Percentiles rank a stretch among this genome's conserved stretches.
Evolutionary conservation across 345 rosid genomes (phyloP).

Genomic region (Geranium rotundifolium): DNA sequence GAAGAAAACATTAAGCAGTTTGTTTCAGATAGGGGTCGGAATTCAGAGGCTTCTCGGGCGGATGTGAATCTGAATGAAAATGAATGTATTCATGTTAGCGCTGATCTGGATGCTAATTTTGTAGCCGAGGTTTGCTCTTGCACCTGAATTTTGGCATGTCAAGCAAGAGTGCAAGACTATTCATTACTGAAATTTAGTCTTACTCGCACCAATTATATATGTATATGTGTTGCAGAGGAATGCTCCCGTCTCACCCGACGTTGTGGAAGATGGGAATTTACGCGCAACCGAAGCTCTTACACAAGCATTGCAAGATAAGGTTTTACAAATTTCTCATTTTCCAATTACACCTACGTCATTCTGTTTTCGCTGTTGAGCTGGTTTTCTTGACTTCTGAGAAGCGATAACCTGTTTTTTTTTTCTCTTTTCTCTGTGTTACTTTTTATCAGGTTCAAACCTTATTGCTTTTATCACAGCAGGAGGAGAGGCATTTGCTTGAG

Average conservation of each 20-base stretch:
- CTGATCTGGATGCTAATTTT: slow-evolving; percentile 24
- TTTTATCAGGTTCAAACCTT: slow-evolving; percentile 62
- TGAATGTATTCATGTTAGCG: slow-evolving; percentile 38
- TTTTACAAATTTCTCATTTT: slow-evolving; percentile 12
- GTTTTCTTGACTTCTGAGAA: slow-evolving; percentile 1
- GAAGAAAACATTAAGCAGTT: slow-evolving; percentile 39
- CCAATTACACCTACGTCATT: background rate
- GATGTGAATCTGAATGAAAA: slow-evolving; percentile 35
- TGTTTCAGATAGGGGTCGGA: slow-evolving; percentile 20
- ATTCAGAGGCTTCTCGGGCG: slow-evolving; percentile 20
- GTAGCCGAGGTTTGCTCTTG: slow-evolving; percentile 32
- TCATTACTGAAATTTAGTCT: background rate
- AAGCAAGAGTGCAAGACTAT: background rate
- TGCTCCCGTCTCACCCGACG: slow-evolving; percentile 13
- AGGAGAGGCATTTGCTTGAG: slow-evolving; percentile 87
- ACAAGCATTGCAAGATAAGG: slow-evolving; percentile 90
- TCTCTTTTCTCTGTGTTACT: slow-evolving; percentile 3
- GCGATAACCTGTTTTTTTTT: slow-evolving; percentile 6
- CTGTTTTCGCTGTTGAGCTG: background rate
- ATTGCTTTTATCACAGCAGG: slow-evolving; percentile 86
- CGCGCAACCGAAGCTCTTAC: slow-evolving; percentile 47
- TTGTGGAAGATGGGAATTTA: slow-evolving; percentile 20
- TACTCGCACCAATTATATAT: slow-evolving; percentile 1
- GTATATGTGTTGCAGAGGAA: slow-evolving; percentile 31
- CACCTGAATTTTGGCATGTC: background rate